Evolutionary conservation across 169 alveolate species (phyloP).

Genomic region (Plasmodium blacklocki): DNA sequence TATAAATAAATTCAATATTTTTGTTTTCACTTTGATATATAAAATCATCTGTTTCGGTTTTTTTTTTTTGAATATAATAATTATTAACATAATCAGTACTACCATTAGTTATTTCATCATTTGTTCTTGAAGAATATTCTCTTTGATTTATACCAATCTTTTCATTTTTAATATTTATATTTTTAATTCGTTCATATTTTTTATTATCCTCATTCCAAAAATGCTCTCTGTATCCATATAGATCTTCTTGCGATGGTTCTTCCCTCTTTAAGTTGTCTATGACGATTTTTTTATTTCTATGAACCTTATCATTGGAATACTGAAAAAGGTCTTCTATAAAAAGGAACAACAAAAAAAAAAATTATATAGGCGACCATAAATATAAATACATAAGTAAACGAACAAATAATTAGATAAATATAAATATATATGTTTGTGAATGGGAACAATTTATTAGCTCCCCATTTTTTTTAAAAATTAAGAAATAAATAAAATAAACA

Average conservation of each 20-base stretch:
- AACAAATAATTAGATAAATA: neutral
- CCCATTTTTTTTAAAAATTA: no score
- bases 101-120: conserved; percentile 42
- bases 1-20: neutral
- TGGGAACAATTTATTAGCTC: neutral
- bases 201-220: no score
- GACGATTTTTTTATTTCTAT: conserved; percentile 9
- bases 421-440: neutral
- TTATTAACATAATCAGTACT: conserved; percentile 57
- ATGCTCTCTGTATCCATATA: conserved; percentile 11
- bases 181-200: conserved; percentile 9
- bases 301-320: conserved; percentile 3
- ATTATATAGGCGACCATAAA: neutral
- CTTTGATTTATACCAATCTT: conserved; percentile 8
- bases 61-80: conserved; percentile 25
- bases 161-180: conserved; percentile 3
- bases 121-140: conserved; percentile 17
- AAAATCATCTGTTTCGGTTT: conserved; percentile 4
- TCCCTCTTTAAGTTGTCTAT: conserved; percentile 48
- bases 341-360: neutral
- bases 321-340: conserved; percentile 34
- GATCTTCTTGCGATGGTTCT: conserved; percentile 13
- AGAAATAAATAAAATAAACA: neutral
- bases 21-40: conserved; percentile 1
- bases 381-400: neutral